Percentiles rank a stretch among this genome's conserved stretches.
These are phyloP conservation scores for Penicillium dipodomyicola DNA, from an alignment of 495 filamentous ascomycete species.

Conservation along the genomic window DNA sequence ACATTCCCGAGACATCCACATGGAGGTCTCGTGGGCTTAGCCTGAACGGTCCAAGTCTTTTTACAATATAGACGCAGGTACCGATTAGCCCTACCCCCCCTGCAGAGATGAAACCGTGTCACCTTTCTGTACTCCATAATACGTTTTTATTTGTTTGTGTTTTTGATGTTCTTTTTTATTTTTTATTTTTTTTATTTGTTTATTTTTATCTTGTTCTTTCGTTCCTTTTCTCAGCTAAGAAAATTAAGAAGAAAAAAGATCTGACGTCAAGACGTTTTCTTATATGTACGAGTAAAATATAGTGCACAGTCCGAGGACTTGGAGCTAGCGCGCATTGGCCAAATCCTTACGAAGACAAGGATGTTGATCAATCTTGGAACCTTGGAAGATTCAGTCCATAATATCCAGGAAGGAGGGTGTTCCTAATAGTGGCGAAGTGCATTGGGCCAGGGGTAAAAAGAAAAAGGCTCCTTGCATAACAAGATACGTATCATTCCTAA, in stretches of 20 bases:
- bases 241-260: not conserved
- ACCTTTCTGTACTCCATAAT: not conserved
- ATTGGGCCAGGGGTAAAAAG: slow-evolving; percentile 24
- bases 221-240: no score
- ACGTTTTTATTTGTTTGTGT: not conserved
- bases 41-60: not conserved
- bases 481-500: slow-evolving; percentile 5
- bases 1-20: slow-evolving; percentile 19
- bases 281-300: not conserved
- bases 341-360: not conserved
- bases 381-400: not conserved
- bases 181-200: not conserved
- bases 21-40: slow-evolving; percentile 31
- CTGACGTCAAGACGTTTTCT: slow-evolving; percentile 1
- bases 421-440: slow-evolving; percentile 12
- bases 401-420: not conserved
- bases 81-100: slow-evolving; percentile 5
- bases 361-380: not conserved
- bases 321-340: slow-evolving; percentile 4
- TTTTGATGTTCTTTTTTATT: not conserved
- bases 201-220: no score
- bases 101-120: slow-evolving; percentile 7
- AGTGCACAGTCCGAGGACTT: slow-evolving; percentile 3
- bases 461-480: slow-evolving; percentile 21
- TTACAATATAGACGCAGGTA: slow-evolving; percentile 21